phyloP scores from a whole-genome alignment of 768 basidiomycete species.

The Sporobolomyces roseus region DNA sequence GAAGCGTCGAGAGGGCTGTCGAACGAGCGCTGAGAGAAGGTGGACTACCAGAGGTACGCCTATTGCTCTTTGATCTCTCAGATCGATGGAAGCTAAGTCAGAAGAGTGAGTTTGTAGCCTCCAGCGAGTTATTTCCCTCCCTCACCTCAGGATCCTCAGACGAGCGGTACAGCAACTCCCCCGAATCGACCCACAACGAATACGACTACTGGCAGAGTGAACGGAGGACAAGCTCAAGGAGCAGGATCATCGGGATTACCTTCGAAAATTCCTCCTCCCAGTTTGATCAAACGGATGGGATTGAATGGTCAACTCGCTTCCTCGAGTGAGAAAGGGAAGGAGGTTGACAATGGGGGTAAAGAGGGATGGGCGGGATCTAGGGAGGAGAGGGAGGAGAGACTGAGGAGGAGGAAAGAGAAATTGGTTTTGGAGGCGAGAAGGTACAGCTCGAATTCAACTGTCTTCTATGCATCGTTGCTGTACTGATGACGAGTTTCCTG shows the following conservation, averaged over 20 bases:
- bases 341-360: background rate
- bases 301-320: slow-evolving; percentile 4
- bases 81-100: no score
- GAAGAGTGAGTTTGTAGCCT: slow-evolving; percentile 18
- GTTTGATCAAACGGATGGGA: slow-evolving; percentile 34
- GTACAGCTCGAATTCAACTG: slow-evolving; percentile 7
- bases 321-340: slow-evolving; percentile 18
- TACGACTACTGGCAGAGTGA: background rate
- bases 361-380: slow-evolving; percentile 20
- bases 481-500: background rate
- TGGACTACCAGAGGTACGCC: slow-evolving; percentile 33
- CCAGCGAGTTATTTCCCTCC: slow-evolving; percentile 35
- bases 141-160: background rate
- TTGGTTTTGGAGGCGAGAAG: slow-evolving; percentile 39
- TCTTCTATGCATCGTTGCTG: background rate
- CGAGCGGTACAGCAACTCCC: background rate
- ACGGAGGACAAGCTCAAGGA: background rate
- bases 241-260: background rate
- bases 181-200: background rate
- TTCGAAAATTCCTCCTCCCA: slow-evolving; percentile 20
- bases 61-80: no score
- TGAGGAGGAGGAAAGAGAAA: slow-evolving; percentile 37
- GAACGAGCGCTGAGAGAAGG: slow-evolving; percentile 34
- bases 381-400: slow-evolving; percentile 28
- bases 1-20: slow-evolving; percentile 36